phyloP scores from a whole-genome alignment of 2,329 filamentous ascomycete species.

The Westerdykella aurantiaca region DNA sequence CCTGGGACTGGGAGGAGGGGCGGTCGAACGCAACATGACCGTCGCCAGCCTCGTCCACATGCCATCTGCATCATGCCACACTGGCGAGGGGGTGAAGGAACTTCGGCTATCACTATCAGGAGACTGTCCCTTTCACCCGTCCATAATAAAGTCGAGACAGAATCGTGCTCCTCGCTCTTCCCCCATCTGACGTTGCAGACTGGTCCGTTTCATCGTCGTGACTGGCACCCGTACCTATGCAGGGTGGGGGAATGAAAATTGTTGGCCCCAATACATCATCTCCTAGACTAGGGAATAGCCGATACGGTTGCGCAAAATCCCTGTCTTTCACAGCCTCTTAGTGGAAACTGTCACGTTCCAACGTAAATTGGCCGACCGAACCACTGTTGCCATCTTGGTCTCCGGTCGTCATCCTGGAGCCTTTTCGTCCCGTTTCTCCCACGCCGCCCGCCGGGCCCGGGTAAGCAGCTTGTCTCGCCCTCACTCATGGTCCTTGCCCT shows the following conservation, averaged over 20 bases:
- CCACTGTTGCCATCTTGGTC: too few species aligned
- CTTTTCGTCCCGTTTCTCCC: neutral
- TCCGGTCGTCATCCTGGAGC: neutral
- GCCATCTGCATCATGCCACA: neutral
- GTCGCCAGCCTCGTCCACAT: neutral
- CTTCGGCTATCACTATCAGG: slow-evolving; percentile 7
- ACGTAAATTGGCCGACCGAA: too few species aligned
- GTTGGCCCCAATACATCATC: too few species aligned
- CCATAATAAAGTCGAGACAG: slow-evolving; percentile 10
- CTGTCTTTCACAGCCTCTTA: too few species aligned
- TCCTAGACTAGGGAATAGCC: too few species aligned
- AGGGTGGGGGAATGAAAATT: too few species aligned
- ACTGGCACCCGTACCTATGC: too few species aligned
- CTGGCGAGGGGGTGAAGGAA: neutral
- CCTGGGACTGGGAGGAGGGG: neutral
- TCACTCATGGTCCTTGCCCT: slow-evolving; percentile 25
- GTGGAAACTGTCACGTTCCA: too few species aligned
- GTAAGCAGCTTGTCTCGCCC: slow-evolving; percentile 13
- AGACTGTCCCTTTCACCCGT: slow-evolving; percentile 1
- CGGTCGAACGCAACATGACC: neutral
- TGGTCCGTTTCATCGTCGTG: slow-evolving; percentile 4
- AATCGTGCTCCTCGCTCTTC: slow-evolving; percentile 22
- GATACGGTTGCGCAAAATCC: too few species aligned
- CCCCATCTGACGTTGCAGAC: neutral
- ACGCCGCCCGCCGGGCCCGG: slow-evolving; percentile 1